Evolutionary conservation across 805 yeast genomes (phyloP), one percentile per base, ranked within the genome.

Genomic region (Lipomyces chichibuensis): DNA sequence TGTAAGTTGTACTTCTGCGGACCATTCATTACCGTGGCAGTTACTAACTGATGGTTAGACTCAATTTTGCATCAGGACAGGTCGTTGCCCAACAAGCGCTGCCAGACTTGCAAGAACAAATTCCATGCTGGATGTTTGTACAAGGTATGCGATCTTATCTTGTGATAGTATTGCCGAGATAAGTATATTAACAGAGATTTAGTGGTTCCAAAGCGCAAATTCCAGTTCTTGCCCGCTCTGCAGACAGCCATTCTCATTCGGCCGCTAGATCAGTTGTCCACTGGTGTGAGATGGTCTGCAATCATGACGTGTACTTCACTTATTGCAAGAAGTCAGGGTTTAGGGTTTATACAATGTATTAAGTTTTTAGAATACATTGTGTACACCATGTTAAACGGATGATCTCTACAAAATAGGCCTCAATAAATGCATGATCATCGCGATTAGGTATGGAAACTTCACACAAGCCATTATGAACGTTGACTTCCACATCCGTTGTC

Each of bases 51-150:
- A 17, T 43, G 20, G 9, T 43, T 17, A 43, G 49, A 95, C 77
- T 90, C 97, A 17, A 89, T 94, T 65, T 80, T 95, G 70, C 97
- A 93, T 52, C 92, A 90, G 69, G 97, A 92, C 74, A 91, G 90
- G 74, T 89, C 97, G 7, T 83, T 95, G 65, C 99, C 99, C 6
- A 87, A 92, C 60, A 93, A 92, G 78, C 84, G 84, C 2, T 95
- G 99, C 79, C 82, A 89, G 17, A 92, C 97, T 0, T 95, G 99
- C 83, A 87, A 87, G 75, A 94, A 95, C 82, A 91, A 90, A 76
- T 95, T 93, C 82, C 99, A 95, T 77, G 88, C 97, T 7, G 97
- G 95, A 2, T 95, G 99, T 82, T 81, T 95, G 55, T 93, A 92
- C 82, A 91, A 93, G 62, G 68, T 65, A 32, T 29, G 62, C 35